Evolutionary conservation across 352 stramenopile species (phyloP).

Genomic region (Poterioochromonas sp.): DNA sequence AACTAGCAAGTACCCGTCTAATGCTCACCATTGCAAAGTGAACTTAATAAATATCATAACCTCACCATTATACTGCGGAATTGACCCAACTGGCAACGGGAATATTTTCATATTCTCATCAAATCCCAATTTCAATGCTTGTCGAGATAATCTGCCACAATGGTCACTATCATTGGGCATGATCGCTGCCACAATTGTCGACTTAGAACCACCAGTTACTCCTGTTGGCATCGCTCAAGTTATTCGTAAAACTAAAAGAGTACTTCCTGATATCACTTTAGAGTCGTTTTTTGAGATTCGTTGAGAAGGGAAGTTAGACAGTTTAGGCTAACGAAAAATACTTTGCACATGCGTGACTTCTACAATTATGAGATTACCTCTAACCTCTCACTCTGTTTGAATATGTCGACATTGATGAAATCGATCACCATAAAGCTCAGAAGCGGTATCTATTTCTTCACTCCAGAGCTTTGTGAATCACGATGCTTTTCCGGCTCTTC

Average conservation of each 20-base stretch:
- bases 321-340: no score
- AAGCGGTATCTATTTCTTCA: no score
- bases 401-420: no score
- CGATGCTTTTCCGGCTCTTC: no score
- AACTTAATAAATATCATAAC: neutral
- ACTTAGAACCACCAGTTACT: neutral
- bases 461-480: no score
- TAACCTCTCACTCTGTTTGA: no score
- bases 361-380: no score
- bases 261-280: neutral
- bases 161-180: neutral
- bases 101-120: slow-evolving; percentile 2
- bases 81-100: neutral
- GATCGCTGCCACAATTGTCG: neutral
- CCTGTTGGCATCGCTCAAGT: neutral
- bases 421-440: no score
- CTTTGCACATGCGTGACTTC: no score
- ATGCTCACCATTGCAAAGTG: neutral
- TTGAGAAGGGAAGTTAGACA: no score
- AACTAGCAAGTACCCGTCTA: neutral
- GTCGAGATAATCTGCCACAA: neutral
- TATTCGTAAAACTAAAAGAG: neutral
- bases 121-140: neutral
- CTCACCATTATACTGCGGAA: neutral
- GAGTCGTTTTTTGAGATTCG: slow-evolving; percentile 8